Base-by-base conservation (phyloP, 805 yeast species). In the Yarrowia bubula region DNA sequence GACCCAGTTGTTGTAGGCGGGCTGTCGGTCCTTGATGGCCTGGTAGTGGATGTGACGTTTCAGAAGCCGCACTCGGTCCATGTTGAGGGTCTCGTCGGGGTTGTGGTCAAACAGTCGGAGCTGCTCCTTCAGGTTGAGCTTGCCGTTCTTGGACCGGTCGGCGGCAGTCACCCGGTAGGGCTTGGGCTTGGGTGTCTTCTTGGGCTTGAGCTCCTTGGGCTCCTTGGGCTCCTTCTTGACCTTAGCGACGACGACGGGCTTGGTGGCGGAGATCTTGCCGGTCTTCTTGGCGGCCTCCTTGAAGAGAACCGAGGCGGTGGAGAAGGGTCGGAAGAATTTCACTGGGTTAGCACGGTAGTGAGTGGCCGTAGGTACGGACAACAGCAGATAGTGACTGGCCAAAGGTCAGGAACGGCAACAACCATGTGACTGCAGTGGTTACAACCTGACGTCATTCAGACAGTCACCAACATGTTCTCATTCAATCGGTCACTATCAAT, bases 281-380 rank as follows among this genome's bases (percentile, higher is more conserved):
- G 42, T 35, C 55, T 48, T 51, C 35, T 42, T 37, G 33, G 43
- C 58, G 11, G 61, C 61, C 61, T 55, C 47, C 61, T 55, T 55
- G 43, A 55, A 39, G n/a, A 55, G 47, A 31, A 28, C 47, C 28
- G 61, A 41, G 33, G 41, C 31, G 14, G 61, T 55, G 17, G 61
- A 55, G 33, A 55, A 55, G 15, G 61, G 47, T 55, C 61, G 41
- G 38, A 18, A 28, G 17, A 55, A 39, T 55, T 38, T 51, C 60
- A 51, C 60, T 51, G 60, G 33, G 60, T 51, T 51, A 51, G 44
- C 3, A 18, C 0, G 37, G 13, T 8, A 8, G 4, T 22, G 38
- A 35, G 38, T 22, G 28, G 28, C 28, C 28, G 28, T 3, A 22
- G 28, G 28, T 22, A 22, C 28, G 28, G 28, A 22, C 28, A 22